phyloP scores from a whole-genome alignment of 2,329 filamentous ascomycete genomes.

The Aspergillus ochraceoroseus region DNA sequence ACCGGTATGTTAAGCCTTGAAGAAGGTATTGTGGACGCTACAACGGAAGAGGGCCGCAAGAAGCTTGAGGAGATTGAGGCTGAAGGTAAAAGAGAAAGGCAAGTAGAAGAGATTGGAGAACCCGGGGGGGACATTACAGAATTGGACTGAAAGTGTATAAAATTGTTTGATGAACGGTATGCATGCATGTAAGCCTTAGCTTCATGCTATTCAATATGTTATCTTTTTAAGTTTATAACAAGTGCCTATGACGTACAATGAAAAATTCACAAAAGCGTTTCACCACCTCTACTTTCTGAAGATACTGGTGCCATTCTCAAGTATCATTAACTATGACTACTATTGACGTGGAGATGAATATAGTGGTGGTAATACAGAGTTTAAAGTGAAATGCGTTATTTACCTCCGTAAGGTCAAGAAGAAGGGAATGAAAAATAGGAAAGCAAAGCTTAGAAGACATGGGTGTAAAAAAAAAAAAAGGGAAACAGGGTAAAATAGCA shows the following conservation, averaged over 20 bases:
- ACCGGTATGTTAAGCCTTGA: slow-evolving; percentile 87
- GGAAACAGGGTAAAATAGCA: too few species aligned
- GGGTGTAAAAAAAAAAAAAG: slow-evolving; percentile 10
- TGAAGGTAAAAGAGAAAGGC: slow-evolving; percentile 38
- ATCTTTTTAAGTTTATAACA: too few species aligned
- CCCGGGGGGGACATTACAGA: slow-evolving; percentile 48
- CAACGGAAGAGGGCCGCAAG: slow-evolving; percentile 76
- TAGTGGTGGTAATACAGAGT: slow-evolving; percentile 4
- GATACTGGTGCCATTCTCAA: too few species aligned
- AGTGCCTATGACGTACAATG: too few species aligned
- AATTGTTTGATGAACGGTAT: too few species aligned
- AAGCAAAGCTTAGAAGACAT: slow-evolving; percentile 20
- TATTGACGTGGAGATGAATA: not conserved
- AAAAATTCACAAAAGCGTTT: not conserved
- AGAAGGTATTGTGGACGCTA: slow-evolving; percentile 91
- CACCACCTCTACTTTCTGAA: too few species aligned
- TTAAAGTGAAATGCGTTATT: slow-evolving; percentile 15
- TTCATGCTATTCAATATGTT: too few species aligned
- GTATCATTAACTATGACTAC: not conserved
- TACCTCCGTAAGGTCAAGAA: slow-evolving; percentile 22
- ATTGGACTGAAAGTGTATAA: slow-evolving; percentile 26
- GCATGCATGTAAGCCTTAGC: too few species aligned
- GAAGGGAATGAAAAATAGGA: slow-evolving; percentile 7
- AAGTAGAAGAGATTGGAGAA: slow-evolving; percentile 50
- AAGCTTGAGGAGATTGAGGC: slow-evolving; percentile 71